Conservation (phyloP, 257 asterid species). For the Ehretia macrophylla region DNA sequence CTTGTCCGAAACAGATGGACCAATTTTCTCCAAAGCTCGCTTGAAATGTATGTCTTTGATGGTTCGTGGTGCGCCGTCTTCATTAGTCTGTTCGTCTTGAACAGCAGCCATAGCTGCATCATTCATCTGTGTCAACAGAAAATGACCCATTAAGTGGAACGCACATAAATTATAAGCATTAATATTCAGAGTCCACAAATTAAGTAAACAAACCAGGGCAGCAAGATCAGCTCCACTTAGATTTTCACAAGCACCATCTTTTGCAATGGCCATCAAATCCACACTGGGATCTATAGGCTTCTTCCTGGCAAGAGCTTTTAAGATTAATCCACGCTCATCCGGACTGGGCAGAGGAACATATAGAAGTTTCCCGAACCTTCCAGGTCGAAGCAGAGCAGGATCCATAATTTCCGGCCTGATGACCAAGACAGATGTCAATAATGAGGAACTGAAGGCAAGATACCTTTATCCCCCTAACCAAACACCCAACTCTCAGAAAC, state of each 20-base stretch:
- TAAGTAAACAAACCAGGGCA: conserved; percentile 45
- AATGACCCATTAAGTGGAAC: not conserved
- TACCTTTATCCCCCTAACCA: not conserved
- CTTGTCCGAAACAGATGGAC: conserved; percentile 66
- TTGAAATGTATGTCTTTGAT: conserved; percentile 58
- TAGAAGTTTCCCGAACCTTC: conserved; percentile 72
- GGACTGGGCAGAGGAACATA: conserved; percentile 82
- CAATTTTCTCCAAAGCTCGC: conserved; percentile 46
- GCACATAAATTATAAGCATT: not conserved
- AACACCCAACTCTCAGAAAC: conserved; percentile 15
- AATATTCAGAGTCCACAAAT: not conserved
- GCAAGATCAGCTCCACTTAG: conserved; percentile 86
- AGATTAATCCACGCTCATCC: conserved; percentile 77
- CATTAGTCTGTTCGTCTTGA: conserved; percentile 37
- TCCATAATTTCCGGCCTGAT: conserved; percentile 90
- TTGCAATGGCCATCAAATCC: conserved; percentile 69
- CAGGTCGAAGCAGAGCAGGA: conserved; percentile 70
- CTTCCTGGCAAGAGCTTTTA: conserved; percentile 67
- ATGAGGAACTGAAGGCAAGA: not conserved
- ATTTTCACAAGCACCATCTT: conserved; percentile 46
- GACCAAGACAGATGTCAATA: conserved; percentile 10
- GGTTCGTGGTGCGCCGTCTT: conserved; percentile 22
- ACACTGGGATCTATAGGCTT: conserved; percentile 51
- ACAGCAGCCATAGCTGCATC: conserved; percentile 64
- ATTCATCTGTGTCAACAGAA: conserved; percentile 40